Conservation (phyloP, 108 stramenopile species). For the Asterionellopsis glacialis region DNA sequence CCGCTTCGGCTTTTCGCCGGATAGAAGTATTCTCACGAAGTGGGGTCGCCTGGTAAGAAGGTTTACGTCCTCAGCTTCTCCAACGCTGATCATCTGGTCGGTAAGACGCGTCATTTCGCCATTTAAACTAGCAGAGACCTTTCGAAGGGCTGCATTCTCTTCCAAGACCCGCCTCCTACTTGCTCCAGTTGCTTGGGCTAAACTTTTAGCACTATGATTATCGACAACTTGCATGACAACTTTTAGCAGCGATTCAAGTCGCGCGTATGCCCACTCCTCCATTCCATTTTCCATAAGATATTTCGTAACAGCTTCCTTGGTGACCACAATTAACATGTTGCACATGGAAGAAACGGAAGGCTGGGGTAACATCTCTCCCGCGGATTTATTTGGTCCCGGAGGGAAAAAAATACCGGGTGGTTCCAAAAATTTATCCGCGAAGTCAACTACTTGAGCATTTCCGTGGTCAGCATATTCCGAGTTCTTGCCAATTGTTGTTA, state of each 20-base stretch:
- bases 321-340: conserved; percentile 32
- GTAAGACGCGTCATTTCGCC: conserved; percentile 46
- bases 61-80: conserved; percentile 6
- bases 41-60: conserved; percentile 4
- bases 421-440: conserved; percentile 70
- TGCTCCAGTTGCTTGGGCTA: neutral
- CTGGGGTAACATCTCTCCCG: conserved; percentile 26
- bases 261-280: conserved; percentile 57
- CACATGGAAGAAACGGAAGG: conserved; percentile 50
- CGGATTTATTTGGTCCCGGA: neutral
- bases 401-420: conserved; percentile 19
- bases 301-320: conserved; percentile 48
- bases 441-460: conserved; percentile 67
- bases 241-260: conserved; percentile 61
- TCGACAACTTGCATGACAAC: conserved; percentile 50
- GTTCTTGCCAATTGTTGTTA: conserved; percentile 55
- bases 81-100: conserved; percentile 25
- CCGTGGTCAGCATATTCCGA: conserved; percentile 37
- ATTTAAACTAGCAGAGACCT: conserved; percentile 40
- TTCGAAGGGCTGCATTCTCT: conserved; percentile 40
- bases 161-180: conserved; percentile 18
- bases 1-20: conserved; percentile 63
- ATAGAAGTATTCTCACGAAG: conserved; percentile 58
- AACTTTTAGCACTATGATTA: conserved; percentile 10
- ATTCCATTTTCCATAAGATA: conserved; percentile 60